Percentiles rank a stretch among this genome's conserved stretches.
phyloP scores from a whole-genome alignment of 176 grass and related monocot species.

The Dactylis glomerata region DNA sequence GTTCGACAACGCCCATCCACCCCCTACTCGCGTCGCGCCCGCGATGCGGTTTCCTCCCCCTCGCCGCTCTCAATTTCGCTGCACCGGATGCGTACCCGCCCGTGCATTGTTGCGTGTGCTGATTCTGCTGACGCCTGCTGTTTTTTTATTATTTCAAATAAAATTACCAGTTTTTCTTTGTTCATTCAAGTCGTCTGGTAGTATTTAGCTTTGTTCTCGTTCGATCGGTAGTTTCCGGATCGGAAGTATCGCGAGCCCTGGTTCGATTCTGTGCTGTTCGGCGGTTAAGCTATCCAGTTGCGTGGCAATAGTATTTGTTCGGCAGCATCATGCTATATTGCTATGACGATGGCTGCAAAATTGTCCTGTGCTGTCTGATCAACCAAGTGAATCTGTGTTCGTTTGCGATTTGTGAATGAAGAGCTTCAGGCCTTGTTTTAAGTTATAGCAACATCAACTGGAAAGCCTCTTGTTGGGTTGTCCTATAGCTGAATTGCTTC shows the following conservation, averaged over 20 bases:
- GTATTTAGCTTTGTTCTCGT: not conserved
- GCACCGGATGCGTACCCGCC: not conserved
- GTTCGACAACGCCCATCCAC: slow-evolving; percentile 22
- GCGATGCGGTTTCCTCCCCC: not conserved
- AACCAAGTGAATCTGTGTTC: not conserved
- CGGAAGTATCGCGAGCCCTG: not conserved
- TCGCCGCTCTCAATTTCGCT: not conserved
- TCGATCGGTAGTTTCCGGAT: slow-evolving; percentile 4
- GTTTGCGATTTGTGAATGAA: not conserved
- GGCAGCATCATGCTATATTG: not conserved
- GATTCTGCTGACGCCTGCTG: not conserved
- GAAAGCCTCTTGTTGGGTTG: not conserved
- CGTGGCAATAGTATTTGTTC: not conserved
- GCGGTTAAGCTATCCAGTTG: not conserved
- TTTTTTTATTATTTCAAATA: not conserved
- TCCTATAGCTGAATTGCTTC: not conserved
- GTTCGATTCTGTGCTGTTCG: not conserved
- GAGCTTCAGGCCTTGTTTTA: not conserved
- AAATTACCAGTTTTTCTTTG: not conserved
- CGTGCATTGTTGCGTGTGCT: slow-evolving; percentile 9
- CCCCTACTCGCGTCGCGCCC: not conserved
- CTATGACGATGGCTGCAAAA: not conserved
- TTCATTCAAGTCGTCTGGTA: not conserved
- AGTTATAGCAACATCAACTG: not conserved
- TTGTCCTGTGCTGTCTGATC: not conserved